A percentile compares a stretch with the other conserved stretches of the same genome.
Evolutionary conservation across 371 early-diverging fungal genomes (phyloP).

Genomic region (Dinochytrium kinnereticum): DNA sequence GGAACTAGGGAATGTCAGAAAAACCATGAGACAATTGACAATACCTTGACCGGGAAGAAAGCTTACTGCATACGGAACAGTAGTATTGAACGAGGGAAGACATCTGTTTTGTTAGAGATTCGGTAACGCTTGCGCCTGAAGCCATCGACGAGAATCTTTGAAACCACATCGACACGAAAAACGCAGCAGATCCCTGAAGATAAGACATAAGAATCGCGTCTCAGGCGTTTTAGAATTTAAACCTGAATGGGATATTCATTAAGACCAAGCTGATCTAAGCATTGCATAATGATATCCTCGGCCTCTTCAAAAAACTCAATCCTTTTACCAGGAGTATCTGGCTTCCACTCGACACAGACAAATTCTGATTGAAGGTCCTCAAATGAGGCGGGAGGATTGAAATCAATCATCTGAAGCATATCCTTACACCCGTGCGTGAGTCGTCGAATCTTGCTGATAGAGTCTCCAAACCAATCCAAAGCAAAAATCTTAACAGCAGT

Average conservation of each 20-base stretch:
- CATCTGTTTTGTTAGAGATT: neutral
- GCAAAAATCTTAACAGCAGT: constrained; percentile 69
- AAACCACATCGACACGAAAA: neutral
- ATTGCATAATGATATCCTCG: constrained; percentile 30
- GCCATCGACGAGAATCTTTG: neutral
- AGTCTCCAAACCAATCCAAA: constrained; percentile 75
- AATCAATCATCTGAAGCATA: neutral
- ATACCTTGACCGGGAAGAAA: neutral
- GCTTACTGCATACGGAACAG: neutral
- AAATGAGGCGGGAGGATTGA: neutral
- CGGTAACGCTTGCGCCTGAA: neutral
- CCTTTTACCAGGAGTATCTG: neutral
- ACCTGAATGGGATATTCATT: constrained; percentile 5
- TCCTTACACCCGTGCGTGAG: neutral
- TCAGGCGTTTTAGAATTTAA: neutral
- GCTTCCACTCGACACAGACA: neutral
- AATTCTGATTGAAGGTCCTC: neutral
- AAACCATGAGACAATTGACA: too few relatives aligned
- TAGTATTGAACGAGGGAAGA: too few relatives aligned
- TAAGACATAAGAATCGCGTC: neutral
- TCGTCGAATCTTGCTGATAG: constrained; percentile 25
- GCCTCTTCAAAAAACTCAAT: constrained; percentile 30
- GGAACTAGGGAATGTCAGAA: neutral
- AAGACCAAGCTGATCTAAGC: constrained; percentile 13
- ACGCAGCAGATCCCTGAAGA: neutral